Base-by-base conservation (phyloP, 2,329 filamentous ascomycete genomes). In the Trichoderma pleuroti region DNA sequence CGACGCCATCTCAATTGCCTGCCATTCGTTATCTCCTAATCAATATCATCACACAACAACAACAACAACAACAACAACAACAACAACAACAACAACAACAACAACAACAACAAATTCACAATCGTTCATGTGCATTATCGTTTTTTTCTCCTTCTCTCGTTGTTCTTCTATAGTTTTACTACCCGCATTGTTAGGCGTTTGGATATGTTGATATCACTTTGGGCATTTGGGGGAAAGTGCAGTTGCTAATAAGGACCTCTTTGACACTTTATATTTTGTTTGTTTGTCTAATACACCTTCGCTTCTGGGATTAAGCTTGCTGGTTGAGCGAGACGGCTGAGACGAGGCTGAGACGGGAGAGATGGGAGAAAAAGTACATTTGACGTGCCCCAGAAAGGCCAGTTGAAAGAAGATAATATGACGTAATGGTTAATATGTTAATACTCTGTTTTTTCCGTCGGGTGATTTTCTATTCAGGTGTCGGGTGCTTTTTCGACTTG, bases 251-350 rank as follows among this genome's bases (percentile, higher is more conserved):
- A 66, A 74, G 74, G 34, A n/a, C 11, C 34, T 24, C 24, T 71
- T 52, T 67, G 73, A 77, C 73, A 75, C 76, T 76, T 75, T 70
- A 49, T 57, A 65, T 59, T 71, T 62, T 39, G 12, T 72, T 46
- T 34, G 32, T 11, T 60, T 63, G 28, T 68, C 28, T 71, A 69
- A 60, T 61, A 69, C 61, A 60, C 68, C 62, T 70, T 73, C 70
- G 70, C 70, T 71, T 68, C 57, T 63, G 65, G 52, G 54, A 68
- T 71, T 71, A 49, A 57, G 65, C 70, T 69, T 71, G 63, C 71
- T 72, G 62, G 68, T 67, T 70, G 68, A 67, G 68, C 62, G 30
- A 61, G 54, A 18, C 61, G 52, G 42, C 54, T 49, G 61, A 67
- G 21, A 62, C 49, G 36, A 60, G 42, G 21, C 26, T 32, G 46